phyloP scores from a whole-genome alignment of 1,139 yeast genomes.

The Scheffersomyces parashehatae region DNA sequence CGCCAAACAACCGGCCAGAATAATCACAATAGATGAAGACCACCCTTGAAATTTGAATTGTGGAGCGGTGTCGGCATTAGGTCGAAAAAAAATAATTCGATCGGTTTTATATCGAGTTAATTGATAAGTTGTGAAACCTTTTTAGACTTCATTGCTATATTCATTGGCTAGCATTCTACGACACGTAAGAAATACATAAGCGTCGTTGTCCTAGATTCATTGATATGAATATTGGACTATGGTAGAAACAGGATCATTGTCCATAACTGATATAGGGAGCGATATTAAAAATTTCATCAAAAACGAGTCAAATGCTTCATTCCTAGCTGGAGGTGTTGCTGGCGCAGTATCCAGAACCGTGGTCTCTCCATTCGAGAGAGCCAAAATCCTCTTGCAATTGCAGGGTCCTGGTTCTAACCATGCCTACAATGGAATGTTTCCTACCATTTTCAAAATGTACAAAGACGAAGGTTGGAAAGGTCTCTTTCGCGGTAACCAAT shows the following conservation, averaged over 20 bases:
- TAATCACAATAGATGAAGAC: slow-evolving; percentile 29
- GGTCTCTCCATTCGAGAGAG: slow-evolving; percentile 93
- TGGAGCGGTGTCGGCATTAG: not conserved
- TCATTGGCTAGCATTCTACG: not conserved
- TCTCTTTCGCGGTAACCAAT: slow-evolving; percentile 83
- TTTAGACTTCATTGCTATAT: not conserved
- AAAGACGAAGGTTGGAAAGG: slow-evolving; percentile 89
- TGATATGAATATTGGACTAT: not conserved
- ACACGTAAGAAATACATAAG: not conserved
- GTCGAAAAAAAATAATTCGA: not conserved
- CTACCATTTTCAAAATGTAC: slow-evolving; percentile 79
- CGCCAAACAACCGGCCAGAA: slow-evolving; percentile 24
- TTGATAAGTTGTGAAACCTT: not conserved
- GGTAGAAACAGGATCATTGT: not conserved
- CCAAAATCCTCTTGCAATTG: slow-evolving; percentile 85
- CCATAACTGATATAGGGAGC: not conserved
- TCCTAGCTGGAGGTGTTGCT: slow-evolving; percentile 64
- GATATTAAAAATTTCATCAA: slow-evolving; percentile 35
- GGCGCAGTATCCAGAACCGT: slow-evolving; percentile 93
- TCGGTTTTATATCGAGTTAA: not conserved
- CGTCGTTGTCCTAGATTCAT: not conserved
- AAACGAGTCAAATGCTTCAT: slow-evolving; percentile 59
- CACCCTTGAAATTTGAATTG: slow-evolving; percentile 3
- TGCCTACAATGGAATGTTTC: slow-evolving; percentile 71
- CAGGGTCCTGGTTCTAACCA: slow-evolving; percentile 71